Evolutionary conservation across 805 yeast genomes (phyloP).

Genomic region (Lipomyces yamadae): DNA sequence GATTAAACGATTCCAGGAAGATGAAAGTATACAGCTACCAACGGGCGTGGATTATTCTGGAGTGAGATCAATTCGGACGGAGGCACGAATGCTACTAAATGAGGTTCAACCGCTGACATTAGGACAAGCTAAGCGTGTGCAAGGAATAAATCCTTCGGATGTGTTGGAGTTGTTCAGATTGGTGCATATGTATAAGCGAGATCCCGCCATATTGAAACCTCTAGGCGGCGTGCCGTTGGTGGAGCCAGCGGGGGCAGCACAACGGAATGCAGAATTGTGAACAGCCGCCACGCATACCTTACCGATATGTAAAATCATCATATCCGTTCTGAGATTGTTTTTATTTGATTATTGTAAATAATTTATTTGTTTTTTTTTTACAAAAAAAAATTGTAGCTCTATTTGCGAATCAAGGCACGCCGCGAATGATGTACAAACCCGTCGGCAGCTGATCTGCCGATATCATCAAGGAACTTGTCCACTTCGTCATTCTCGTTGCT

Average conservation of each 20-base stretch:
- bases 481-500: not conserved
- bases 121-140: constrained; percentile 93
- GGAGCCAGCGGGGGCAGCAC: not conserved
- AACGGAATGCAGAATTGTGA: not conserved
- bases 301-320: no score
- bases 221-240: not conserved
- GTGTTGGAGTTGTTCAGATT: constrained; percentile 67
- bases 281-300: not conserved
- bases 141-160: constrained; percentile 95
- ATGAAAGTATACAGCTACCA: constrained; percentile 79
- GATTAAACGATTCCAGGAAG: constrained; percentile 78
- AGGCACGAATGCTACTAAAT: constrained; percentile 55
- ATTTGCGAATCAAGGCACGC: constrained; percentile 11
- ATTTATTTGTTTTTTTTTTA: not conserved
- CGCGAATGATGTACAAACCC: constrained; percentile 17
- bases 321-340: no score
- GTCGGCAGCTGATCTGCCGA: not conserved
- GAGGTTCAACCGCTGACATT: constrained; percentile 82
- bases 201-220: constrained; percentile 3
- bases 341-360: not conserved
- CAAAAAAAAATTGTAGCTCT: not conserved
- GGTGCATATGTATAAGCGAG: constrained; percentile 10
- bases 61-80: constrained; percentile 51
- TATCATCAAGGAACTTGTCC: not conserved
- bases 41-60: constrained; percentile 62